These are phyloP conservation scores for Solanum sitiens DNA, from an alignment of 257 asterid species.

Conservation along the genomic window DNA sequence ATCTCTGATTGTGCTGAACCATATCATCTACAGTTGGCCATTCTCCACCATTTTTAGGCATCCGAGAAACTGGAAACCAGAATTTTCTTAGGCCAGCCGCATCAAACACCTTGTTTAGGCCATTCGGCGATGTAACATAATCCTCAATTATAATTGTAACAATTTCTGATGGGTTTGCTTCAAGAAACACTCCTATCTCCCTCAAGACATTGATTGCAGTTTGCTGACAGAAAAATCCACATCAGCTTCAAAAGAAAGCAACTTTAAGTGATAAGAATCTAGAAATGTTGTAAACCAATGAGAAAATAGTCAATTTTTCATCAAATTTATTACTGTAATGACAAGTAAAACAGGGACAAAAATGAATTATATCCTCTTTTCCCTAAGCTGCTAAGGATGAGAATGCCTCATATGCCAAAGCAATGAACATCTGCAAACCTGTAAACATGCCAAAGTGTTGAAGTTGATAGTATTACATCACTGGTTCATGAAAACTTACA, in stretches of 20 bases:
- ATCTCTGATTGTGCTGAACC: conserved; percentile 65
- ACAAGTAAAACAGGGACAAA: background rate
- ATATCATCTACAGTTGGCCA: conserved; percentile 94
- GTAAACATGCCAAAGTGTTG: background rate
- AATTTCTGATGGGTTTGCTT: conserved; percentile 75
- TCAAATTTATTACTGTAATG: background rate
- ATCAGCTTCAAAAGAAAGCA: conserved; percentile 6
- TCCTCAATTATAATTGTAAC: conserved; percentile 87
- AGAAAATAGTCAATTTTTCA: background rate
- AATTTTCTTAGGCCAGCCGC: conserved; percentile 67
- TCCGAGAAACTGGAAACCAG: conserved; percentile 73
- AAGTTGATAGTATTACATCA: background rate
- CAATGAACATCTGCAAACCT: background rate
- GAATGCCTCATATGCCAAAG: background rate
- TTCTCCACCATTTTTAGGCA: conserved; percentile 79
- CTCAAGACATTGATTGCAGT: conserved; percentile 72
- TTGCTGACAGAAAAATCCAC: conserved; percentile 34
- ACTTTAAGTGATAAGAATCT: background rate
- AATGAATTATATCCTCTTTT: background rate
- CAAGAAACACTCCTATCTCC: conserved; percentile 69
- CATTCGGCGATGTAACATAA: conserved; percentile 66
- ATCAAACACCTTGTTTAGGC: conserved; percentile 54
- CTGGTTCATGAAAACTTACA: conserved; percentile 39
- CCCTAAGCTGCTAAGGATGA: background rate
- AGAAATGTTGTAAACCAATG: background rate